Conservation (phyloP, 495 filamentous ascomycete genomes). For the Sordaria brevicollis region DNA sequence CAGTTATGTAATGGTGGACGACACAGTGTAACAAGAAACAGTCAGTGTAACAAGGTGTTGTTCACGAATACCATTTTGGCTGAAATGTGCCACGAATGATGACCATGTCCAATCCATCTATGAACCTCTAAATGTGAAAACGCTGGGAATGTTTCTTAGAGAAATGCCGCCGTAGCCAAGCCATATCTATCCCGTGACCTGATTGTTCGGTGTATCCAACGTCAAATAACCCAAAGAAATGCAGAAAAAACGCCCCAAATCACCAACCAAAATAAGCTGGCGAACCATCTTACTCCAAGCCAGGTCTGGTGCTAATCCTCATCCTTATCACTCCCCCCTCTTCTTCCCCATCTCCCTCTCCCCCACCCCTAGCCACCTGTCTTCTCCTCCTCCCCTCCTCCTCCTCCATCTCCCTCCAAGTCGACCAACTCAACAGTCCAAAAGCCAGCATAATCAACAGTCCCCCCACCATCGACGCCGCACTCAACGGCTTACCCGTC, state of each 20-base stretch:
- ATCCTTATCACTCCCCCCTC: background rate
- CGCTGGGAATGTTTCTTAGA: too few relatives aligned
- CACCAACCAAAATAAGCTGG: background rate
- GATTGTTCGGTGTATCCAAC: too few relatives aligned
- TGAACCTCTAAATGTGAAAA: too few relatives aligned
- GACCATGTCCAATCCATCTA: too few relatives aligned
- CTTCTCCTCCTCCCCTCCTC: conserved; percentile 54
- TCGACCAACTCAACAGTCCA: conserved; percentile 75
- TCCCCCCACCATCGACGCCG: conserved; percentile 71
- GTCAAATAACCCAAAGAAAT: too few relatives aligned
- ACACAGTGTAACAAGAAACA: too few relatives aligned
- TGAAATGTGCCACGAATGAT: too few relatives aligned
- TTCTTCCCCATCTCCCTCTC: background rate
- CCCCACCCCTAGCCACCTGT: conserved; percentile 14
- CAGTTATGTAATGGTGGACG: too few relatives aligned
- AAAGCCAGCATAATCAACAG: conserved; percentile 81
- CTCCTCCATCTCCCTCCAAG: conserved; percentile 84
- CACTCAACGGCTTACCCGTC: conserved; percentile 62
- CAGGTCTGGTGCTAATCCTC: background rate
- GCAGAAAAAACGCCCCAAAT: background rate
- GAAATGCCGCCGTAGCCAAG: too few relatives aligned
- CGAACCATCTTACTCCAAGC: background rate
- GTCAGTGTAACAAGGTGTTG: too few relatives aligned
- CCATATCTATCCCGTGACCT: too few relatives aligned
- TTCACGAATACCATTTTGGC: too few relatives aligned